Evolutionary conservation across 345 rosid genomes (phyloP), one percentile per base, ranked within the genome.

Genomic region (Aurinia saxatilis): DNA sequence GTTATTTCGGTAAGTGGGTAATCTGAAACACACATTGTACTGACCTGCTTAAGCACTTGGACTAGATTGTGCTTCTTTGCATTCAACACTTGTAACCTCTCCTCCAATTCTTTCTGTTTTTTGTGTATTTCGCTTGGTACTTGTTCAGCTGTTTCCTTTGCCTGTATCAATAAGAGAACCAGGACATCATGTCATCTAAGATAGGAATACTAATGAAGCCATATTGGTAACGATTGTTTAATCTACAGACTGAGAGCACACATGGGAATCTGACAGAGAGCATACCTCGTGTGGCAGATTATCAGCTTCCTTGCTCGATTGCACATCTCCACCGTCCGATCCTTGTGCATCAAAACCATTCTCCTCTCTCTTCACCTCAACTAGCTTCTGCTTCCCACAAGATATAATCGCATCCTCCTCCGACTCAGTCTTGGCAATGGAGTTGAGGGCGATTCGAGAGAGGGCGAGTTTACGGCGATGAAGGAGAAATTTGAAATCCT

Each of bases 21-120:
- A 57, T 30, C 23, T 6, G 36, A 55, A 55, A 25, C 13, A 49
- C 29, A 25, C 36, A 34, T 6, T 37, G 47, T 40, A 35, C 69
- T 72, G 54, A 84, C 97, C 82, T 87, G 97, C 80, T 87, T 93
- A 69, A 93, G 79, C 57, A 82, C 80, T 79, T 80, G 97, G 21
- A 93, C 99, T 7, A 93, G 78, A 79, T 73, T 80, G 76, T 93
- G 96, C 60, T 93, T 93, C 77, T 83, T 90, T n/a, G 79, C 77
- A 63, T 79, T 90, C 84, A 93, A 78, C 71, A 80, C 65, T 71
- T 76, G 76, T 64, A 90, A 78, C 67, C 75, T 83, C 69, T 82
- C 92, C 80, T 85, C 92, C 1, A 90, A 76, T 65, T 80, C 92
- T 60, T 58, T 84, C 61, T 66, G 77, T 81, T 87, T 76, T 50